Percentiles rank a stretch among this genome's conserved stretches.
Conservation (phyloP, 148 eudicot genomes). For the Persicaria tinctoria region DNA sequence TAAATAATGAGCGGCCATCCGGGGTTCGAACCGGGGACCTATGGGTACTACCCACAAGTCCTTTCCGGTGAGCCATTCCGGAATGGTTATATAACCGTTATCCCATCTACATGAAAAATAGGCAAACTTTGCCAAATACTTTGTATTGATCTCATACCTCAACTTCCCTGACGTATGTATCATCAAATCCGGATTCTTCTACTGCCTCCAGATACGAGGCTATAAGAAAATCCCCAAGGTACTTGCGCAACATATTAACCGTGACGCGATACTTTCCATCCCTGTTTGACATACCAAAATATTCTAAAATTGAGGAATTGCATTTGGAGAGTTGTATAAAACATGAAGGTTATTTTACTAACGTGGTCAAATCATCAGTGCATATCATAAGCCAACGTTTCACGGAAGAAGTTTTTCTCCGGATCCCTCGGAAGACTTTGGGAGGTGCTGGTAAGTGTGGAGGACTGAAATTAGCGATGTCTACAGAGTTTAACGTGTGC, state of each 20-base stretch:
- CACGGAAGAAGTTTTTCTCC: conserved; percentile 58
- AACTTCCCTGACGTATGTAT: conserved; percentile 65
- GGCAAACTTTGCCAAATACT: not conserved
- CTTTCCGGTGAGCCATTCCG: too few species aligned
- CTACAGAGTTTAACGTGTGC: conserved; percentile 31
- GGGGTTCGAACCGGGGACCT: too few species aligned
- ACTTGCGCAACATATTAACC: conserved; percentile 68
- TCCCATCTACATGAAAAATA: not conserved
- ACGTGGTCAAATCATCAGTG: conserved; percentile 72
- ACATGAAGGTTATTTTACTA: conserved; percentile 18
- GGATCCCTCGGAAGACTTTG: conserved; percentile 72
- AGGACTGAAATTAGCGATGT: conserved; percentile 39
- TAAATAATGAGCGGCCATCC: too few species aligned
- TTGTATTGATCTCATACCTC: conserved; percentile 46
- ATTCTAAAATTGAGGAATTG: not conserved
- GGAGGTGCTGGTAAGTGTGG: conserved; percentile 72
- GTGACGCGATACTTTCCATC: conserved; percentile 61
- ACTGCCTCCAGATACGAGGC: conserved; percentile 72
- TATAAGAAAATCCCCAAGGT: conserved; percentile 84
- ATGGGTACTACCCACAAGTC: too few species aligned
- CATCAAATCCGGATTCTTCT: conserved; percentile 76
- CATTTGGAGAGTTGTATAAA: not conserved
- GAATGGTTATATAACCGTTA: too few species aligned
- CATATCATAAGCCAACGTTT: conserved; percentile 92
- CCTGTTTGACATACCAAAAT: conserved; percentile 27